phyloP scores from a whole-genome alignment of 2,329 filamentous ascomycete species.

The Didymella segeticola region DNA sequence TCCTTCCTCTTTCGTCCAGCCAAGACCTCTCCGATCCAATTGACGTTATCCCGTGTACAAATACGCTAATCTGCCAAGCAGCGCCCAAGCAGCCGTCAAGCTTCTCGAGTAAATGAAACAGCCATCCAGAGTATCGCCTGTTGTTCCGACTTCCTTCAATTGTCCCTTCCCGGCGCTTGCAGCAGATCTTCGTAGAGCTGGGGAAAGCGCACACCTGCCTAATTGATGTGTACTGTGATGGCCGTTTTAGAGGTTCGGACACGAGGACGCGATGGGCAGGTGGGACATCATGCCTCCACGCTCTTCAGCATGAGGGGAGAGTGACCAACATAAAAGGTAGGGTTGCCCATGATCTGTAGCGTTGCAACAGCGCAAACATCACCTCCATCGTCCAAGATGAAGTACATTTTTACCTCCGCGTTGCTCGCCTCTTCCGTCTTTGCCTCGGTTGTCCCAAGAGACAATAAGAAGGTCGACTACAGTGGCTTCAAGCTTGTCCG shows the following conservation, averaged over 20 bases:
- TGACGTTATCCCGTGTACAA: conserved; percentile 5
- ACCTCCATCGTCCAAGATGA: conserved; percentile 32
- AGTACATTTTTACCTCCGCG: conserved; percentile 35
- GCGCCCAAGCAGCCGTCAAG: conserved; percentile 29
- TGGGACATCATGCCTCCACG: conserved; percentile 2
- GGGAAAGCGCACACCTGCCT: conserved; percentile 33
- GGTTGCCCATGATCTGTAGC: background rate
- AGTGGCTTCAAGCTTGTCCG: conserved; percentile 47
- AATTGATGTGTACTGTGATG: conserved; percentile 22
- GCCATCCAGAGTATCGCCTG: conserved; percentile 27
- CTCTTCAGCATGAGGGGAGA: background rate
- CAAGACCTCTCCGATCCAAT: conserved; percentile 27
- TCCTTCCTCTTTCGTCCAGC: conserved; percentile 23
- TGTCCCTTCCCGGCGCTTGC: conserved; percentile 32
- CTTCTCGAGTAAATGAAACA: conserved; percentile 34
- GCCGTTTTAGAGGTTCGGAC: conserved; percentile 10
- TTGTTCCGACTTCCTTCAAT: conserved; percentile 20
- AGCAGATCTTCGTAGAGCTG: conserved; percentile 17
- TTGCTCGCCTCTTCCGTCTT: conserved; percentile 35
- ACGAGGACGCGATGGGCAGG: conserved; percentile 31
- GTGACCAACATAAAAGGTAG: conserved; percentile 23
- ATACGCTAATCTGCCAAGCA: conserved; percentile 15
- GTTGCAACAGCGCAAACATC: conserved; percentile 2
- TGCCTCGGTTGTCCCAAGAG: conserved; percentile 34
- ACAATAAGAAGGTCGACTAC: conserved; percentile 44